Percentiles rank a stretch among this genome's conserved stretches.
Conservation (phyloP, 2,329 filamentous ascomycete species). For the Chrysoporthe puriensis region DNA sequence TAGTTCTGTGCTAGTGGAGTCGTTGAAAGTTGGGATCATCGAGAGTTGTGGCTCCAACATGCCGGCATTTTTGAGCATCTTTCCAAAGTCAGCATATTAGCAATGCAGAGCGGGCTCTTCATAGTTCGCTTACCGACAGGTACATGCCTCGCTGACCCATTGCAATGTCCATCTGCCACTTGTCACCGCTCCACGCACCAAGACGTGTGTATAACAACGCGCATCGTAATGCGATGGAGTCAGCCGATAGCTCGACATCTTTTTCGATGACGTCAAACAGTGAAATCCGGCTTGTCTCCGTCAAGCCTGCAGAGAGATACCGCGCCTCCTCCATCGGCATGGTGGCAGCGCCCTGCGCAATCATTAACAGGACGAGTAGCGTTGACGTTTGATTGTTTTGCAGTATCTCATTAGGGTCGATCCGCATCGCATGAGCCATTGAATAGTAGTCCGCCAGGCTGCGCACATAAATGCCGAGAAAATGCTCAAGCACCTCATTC, state of each 20-base stretch:
- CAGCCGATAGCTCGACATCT: slow-evolving; percentile 68
- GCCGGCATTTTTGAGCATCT: slow-evolving; percentile 72
- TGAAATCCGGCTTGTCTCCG: slow-evolving; percentile 72
- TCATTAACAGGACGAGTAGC: slow-evolving; percentile 71
- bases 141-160: slow-evolving; percentile 78
- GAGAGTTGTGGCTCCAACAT: slow-evolving; percentile 60
- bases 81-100: slow-evolving; percentile 33
- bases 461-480: slow-evolving; percentile 67
- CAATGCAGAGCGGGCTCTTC: neutral
- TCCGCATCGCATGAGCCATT: slow-evolving; percentile 59
- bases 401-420: slow-evolving; percentile 71
- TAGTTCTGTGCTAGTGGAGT: slow-evolving; percentile 49
- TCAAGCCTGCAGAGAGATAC: slow-evolving; percentile 67
- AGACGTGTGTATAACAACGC: slow-evolving; percentile 70
- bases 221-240: slow-evolving; percentile 66
- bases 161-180: slow-evolving; percentile 77
- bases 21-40: slow-evolving; percentile 48
- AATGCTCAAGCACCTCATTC: slow-evolving; percentile 67
- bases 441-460: slow-evolving; percentile 70
- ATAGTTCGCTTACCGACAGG: slow-evolving; percentile 50
- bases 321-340: slow-evolving; percentile 67
- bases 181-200: slow-evolving; percentile 74
- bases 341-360: slow-evolving; percentile 70
- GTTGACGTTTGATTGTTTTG: slow-evolving; percentile 66
- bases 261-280: slow-evolving; percentile 74